phyloP scores from a whole-genome alignment of 2,329 filamentous ascomycete genomes.

The Grosmannia clavigera region DNA sequence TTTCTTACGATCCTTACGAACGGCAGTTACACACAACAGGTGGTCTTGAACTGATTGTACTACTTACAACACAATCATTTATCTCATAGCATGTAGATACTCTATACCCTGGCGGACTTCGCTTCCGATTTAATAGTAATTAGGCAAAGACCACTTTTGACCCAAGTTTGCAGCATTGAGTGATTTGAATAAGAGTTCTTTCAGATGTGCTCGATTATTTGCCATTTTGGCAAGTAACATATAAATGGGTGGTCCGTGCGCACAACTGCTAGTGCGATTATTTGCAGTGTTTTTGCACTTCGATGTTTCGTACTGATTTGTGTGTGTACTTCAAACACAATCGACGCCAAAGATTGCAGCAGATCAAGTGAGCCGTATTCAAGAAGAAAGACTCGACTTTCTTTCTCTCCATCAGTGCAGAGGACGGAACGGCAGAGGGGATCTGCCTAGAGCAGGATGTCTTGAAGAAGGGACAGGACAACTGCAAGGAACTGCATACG shows the following conservation, averaged over 20 bases:
- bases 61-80: constrained; percentile 1
- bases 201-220: too few species aligned
- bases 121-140: constrained; percentile 13
- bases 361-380: neutral
- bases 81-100: constrained; percentile 1
- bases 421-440: neutral
- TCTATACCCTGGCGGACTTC: constrained; percentile 10
- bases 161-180: neutral
- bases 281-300: neutral
- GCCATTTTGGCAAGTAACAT: too few species aligned
- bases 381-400: neutral
- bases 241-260: neutral
- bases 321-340: too few species aligned
- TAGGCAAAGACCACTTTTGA: constrained; percentile 11
- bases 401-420: neutral
- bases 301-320: neutral
- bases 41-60: constrained; percentile 11
- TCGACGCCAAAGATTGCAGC: too few species aligned
- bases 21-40: constrained; percentile 17
- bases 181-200: neutral
- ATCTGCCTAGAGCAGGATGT: neutral
- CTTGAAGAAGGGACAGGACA: neutral
- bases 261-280: neutral
- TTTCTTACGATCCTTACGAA: constrained; percentile 48
- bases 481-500: neutral